Base-by-base conservation (phyloP, 78 protist species). In the Guillardia theta region DNA sequence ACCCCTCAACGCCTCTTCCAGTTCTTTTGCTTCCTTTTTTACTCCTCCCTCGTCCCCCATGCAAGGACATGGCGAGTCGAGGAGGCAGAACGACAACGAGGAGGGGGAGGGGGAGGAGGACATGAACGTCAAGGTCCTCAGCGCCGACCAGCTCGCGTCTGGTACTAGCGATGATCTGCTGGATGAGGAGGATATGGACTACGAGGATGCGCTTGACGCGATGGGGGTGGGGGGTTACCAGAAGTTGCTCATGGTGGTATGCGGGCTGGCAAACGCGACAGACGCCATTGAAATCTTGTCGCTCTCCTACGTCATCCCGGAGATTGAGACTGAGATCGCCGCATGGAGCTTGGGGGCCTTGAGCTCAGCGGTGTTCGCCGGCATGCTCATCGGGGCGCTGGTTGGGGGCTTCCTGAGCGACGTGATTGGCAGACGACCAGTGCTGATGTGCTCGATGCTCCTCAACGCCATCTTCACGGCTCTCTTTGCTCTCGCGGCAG, bases 321-420 rank as follows among this genome's bases (percentile, higher is more conserved):
- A 33, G 6, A 70, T 70, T 3, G 22, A 70, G 41, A 43, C 27
- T 0, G 10, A 70, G 8, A 15, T 70, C 8, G 46, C 83, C 1
- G 41, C 1, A 6, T 70, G 83, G 83, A 1, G n/a, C 54, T 22
- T 64, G 45, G 96, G 94, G 39, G 4, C 47, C 0, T 43, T 94
- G 3, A 33, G 88, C 0, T 10, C 92, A 21, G 83, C 80, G 2
- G 54, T 94, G 0, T 94, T 94, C 30, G 64, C 47, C 24, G 96
- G 96, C 62, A 94, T 94, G 96, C 83, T 94, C 43, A 12, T 92
- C 10, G 96, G 96, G 5, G 96, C 93, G 4, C 39, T 76, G 53
- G 15, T 58, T 19, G 45, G 88, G 6, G 96, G 96, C n/a, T 1
- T n/a, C 3, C 41, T 45, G 39, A 33, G 93, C 48, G 96, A 94